A percentile compares a stretch with the other conserved stretches of the same genome.
Evolutionary conservation across 2,329 filamentous ascomycete species (phyloP).

Genomic region (Hypocrella siamensis): DNA sequence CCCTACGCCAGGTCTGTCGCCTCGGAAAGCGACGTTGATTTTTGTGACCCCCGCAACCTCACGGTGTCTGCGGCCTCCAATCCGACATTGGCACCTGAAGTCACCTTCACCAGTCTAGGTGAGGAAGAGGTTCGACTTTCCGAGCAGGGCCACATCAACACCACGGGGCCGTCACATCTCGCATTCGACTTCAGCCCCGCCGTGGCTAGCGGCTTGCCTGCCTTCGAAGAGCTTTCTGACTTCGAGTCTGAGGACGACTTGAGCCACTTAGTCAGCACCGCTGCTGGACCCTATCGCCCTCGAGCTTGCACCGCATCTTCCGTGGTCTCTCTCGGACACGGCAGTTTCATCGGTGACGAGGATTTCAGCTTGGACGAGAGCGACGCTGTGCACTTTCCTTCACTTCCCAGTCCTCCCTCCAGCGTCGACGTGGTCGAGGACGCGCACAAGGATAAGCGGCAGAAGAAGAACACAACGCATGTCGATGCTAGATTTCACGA

Average conservation of each 20-base stretch:
- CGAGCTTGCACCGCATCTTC: slow-evolving; percentile 53
- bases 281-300: slow-evolving; percentile 52
- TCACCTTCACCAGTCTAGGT: slow-evolving; percentile 48
- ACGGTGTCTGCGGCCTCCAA: slow-evolving; percentile 48
- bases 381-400: slow-evolving; percentile 41
- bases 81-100: slow-evolving; percentile 39
- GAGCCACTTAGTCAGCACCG: slow-evolving; percentile 46
- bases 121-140: slow-evolving; percentile 42
- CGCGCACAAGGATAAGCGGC: slow-evolving; percentile 39
- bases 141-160: slow-evolving; percentile 33
- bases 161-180: slow-evolving; percentile 20
- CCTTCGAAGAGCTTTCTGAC: slow-evolving; percentile 77
- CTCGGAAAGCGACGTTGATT: slow-evolving; percentile 61
- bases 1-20: slow-evolving; percentile 56
- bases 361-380: slow-evolving; percentile 63
- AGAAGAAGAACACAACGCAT: slow-evolving; percentile 37
- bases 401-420: slow-evolving; percentile 44
- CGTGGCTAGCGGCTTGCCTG: slow-evolving; percentile 45
- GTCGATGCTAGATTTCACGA: slow-evolving; percentile 14
- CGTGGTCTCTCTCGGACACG: slow-evolving; percentile 54
- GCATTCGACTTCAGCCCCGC: slow-evolving; percentile 36
- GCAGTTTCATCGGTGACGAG: slow-evolving; percentile 61
- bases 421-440: slow-evolving; percentile 21
- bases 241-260: slow-evolving; percentile 87
- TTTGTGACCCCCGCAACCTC: slow-evolving; percentile 82